Conservation (phyloP, 2,329 filamentous ascomycete species). For the Hypoxylon sp. region DNA sequence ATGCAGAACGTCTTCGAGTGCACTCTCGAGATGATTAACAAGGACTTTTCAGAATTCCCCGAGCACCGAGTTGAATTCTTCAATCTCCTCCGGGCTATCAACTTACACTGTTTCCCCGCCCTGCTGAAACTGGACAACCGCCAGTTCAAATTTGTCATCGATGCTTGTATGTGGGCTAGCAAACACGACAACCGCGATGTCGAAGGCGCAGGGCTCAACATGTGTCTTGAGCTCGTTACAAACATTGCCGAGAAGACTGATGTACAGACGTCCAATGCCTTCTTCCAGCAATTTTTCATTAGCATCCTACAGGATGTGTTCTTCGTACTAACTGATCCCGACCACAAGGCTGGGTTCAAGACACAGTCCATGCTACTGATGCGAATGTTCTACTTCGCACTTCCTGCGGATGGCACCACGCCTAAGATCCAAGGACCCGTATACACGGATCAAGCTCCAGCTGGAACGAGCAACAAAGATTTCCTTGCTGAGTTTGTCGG, state of each 20-base stretch:
- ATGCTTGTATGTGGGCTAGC: slow-evolving; percentile 99
- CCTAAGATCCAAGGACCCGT: slow-evolving; percentile 94
- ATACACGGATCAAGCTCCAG: slow-evolving; percentile 84
- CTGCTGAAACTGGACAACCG: slow-evolving; percentile 92
- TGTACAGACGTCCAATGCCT: slow-evolving; percentile 83
- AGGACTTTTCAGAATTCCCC: slow-evolving; percentile 98
- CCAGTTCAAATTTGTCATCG: slow-evolving; percentile 99
- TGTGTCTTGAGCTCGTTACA: slow-evolving; percentile 96
- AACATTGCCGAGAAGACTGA: slow-evolving; percentile 97
- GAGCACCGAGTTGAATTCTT: slow-evolving; percentile 99
- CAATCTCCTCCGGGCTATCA: slow-evolving; percentile 94
- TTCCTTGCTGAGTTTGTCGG: slow-evolving; percentile 90
- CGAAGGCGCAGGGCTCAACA: slow-evolving; percentile 93
- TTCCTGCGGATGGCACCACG: slow-evolving; percentile 70
- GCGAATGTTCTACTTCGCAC: slow-evolving; percentile 96
- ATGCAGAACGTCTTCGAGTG: slow-evolving; percentile 99
- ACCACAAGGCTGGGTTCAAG: slow-evolving; percentile 99
- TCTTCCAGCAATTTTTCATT: slow-evolving; percentile 98
- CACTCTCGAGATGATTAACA: slow-evolving; percentile 99
- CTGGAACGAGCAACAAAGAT: slow-evolving; percentile 87
- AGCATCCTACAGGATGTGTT: slow-evolving; percentile 97
- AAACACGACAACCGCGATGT: slow-evolving; percentile 99
- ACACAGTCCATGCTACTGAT: slow-evolving; percentile 93
- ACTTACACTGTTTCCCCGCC: slow-evolving; percentile 94
- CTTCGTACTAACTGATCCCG: slow-evolving; percentile 95